Percentiles rank a stretch among this genome's conserved stretches.
These are phyloP conservation scores for Nannochloropsis salina DNA, from an alignment of 108 stramenopile species.

Conservation along the genomic window DNA sequence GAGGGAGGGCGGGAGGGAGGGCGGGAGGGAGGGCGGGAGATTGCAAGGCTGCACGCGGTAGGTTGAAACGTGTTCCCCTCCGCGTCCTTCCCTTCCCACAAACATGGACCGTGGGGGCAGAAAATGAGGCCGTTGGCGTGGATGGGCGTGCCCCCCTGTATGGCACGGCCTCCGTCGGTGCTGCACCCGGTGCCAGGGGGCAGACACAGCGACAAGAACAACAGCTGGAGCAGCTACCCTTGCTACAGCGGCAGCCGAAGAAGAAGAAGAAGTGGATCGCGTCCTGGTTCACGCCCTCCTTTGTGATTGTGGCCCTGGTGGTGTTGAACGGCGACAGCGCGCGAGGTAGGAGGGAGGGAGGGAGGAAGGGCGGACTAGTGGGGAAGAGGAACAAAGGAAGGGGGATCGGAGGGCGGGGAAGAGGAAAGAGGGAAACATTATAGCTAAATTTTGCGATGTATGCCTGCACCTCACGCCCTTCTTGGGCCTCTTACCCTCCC, in stretches of 20 bases:
- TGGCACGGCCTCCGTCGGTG: too few relatives aligned
- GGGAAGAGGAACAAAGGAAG: neutral
- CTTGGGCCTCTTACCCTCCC: neutral
- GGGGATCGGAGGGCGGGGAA: too few relatives aligned
- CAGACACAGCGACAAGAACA: neutral
- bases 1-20: neutral
- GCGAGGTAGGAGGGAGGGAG: neutral
- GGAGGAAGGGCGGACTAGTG: neutral
- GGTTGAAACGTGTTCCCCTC: neutral
- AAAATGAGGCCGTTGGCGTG: too few relatives aligned
- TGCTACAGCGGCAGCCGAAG: neutral
- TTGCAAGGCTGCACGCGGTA: neutral
- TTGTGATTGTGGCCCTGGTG: neutral
- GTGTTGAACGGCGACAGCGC: neutral
- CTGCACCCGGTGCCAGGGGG: neutral
- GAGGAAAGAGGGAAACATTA: too few relatives aligned
- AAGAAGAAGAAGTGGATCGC: slow-evolving; percentile 12
- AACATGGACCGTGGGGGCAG: neutral
- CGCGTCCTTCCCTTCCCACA: neutral
- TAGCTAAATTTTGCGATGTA: too few relatives aligned
- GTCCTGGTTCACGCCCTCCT: slow-evolving; percentile 2
- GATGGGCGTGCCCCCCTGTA: too few relatives aligned
- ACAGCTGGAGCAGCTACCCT: neutral
- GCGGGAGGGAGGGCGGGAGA: neutral
- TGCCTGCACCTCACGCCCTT: neutral